A percentile compares a stretch with the other conserved stretches of the same genome.
Conservation (phyloP, 2,329 filamentous ascomycete genomes). For the Colletotrichum abscissum region DNA sequence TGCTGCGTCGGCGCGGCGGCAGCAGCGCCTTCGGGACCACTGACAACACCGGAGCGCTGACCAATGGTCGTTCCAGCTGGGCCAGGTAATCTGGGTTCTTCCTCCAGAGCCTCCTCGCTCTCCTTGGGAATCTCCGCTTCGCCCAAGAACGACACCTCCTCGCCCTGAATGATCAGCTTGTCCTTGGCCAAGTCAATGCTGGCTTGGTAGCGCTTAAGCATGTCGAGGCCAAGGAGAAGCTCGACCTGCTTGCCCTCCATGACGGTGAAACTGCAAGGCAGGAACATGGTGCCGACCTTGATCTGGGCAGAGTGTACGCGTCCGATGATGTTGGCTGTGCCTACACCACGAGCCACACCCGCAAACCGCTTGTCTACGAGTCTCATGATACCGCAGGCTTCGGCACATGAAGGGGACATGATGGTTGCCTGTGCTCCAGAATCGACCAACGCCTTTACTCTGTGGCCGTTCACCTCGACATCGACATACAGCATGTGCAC, state of each 20-base stretch:
- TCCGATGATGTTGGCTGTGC: conserved; percentile 93
- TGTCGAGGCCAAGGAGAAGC: conserved; percentile 91
- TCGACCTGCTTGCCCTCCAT: conserved; percentile 99
- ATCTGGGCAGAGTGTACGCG: conserved; percentile 96
- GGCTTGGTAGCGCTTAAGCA: conserved; percentile 96
- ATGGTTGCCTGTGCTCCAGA: conserved; percentile 98
- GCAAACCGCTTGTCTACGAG: conserved; percentile 93
- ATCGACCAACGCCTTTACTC: conserved; percentile 95
- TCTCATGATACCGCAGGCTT: conserved; percentile 94
- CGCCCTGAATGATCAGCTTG: conserved; percentile 86
- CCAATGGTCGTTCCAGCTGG: conserved; percentile 92
- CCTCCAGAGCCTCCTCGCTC: conserved; percentile 75
- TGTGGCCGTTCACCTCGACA: conserved; percentile 92
- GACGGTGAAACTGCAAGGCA: conserved; percentile 97
- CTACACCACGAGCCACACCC: conserved; percentile 92
- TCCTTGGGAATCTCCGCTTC: conserved; percentile 95
- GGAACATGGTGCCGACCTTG: conserved; percentile 86
- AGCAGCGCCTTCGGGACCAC: conserved; percentile 55
- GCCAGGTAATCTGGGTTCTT: conserved; percentile 87
- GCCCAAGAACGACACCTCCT: conserved; percentile 89
- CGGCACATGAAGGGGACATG: conserved; percentile 95
- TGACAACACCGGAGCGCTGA: conserved; percentile 81
- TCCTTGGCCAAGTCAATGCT: conserved; percentile 89
- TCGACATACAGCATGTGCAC: conserved; percentile 98
- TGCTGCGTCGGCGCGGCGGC: conserved; percentile 38